phyloP scores from a whole-genome alignment of 2,329 filamentous ascomycete genomes.

The Mycosphaerelloides madeirae region DNA sequence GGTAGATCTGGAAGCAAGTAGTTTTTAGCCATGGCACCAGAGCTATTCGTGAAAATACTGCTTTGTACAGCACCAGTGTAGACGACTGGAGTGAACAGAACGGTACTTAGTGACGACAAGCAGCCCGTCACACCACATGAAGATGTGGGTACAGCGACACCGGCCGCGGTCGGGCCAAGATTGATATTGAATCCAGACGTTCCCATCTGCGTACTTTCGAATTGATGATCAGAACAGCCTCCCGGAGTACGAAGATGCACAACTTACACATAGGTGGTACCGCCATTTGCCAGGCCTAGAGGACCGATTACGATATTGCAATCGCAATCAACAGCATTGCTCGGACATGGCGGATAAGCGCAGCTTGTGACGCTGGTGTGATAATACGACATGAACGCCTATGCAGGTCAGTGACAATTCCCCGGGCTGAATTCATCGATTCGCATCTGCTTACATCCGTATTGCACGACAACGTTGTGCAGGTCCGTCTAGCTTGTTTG shows the following conservation, averaged over 20 bases:
- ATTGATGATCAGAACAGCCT: neutral
- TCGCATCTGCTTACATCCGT: no score
- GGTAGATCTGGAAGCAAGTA: conserved; percentile 17
- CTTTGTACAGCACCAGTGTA: conserved; percentile 18
- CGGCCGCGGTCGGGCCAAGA: conserved; percentile 17
- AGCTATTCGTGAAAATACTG: neutral
- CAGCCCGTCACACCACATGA: conserved; percentile 10
- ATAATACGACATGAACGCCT: conserved; percentile 18
- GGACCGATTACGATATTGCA: conserved; percentile 22
- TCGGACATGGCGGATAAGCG: conserved; percentile 17
- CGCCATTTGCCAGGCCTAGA: conserved; percentile 12
- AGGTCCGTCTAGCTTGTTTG: conserved; percentile 14
- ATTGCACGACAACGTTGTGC: conserved; percentile 22
- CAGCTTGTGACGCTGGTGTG: conserved; percentile 10
- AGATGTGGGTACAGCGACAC: conserved; percentile 10
- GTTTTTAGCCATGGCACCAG: conserved; percentile 1
- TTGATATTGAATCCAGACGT: conserved; percentile 19
- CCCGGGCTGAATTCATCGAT: no score
- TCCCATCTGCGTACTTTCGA: conserved; percentile 15
- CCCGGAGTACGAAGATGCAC: neutral
- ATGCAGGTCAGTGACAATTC: no score
- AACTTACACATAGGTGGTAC: conserved; percentile 19
- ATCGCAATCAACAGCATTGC: conserved; percentile 20
- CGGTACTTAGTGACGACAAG: conserved; percentile 12
- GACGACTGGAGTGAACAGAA: conserved; percentile 8